phyloP scores from a whole-genome alignment of 2,329 filamentous ascomycete species.

The Scytalidium lignicola region DNA sequence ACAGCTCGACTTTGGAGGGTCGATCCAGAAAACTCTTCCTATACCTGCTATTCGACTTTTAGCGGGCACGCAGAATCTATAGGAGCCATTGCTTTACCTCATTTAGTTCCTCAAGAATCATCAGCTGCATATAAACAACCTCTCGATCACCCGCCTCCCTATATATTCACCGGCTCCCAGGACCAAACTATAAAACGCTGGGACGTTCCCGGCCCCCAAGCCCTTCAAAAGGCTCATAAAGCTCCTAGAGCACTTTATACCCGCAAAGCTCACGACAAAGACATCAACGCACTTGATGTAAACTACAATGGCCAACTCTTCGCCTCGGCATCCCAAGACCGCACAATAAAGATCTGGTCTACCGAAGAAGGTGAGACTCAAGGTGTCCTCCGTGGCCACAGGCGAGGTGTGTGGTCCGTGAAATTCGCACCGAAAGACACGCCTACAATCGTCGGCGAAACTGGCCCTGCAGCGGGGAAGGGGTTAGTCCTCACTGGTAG shows the following conservation, averaged over 20 bases:
- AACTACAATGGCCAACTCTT: constrained; percentile 73
- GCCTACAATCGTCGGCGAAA: constrained; percentile 67
- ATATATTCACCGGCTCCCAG: constrained; percentile 86
- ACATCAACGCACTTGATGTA: constrained; percentile 91
- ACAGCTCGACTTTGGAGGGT: constrained; percentile 86
- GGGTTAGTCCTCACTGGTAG: constrained; percentile 85
- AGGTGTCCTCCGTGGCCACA: constrained; percentile 87
- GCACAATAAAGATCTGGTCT: constrained; percentile 96
- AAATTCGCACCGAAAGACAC: constrained; percentile 79
- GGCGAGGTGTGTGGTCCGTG: constrained; percentile 93
- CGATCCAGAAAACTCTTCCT: constrained; percentile 69
- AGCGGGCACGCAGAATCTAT: constrained; percentile 92
- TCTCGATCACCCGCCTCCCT: constrained; percentile 73
- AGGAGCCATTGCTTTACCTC: constrained; percentile 81
- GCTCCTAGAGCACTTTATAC: constrained; percentile 71
- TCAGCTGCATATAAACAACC: constrained; percentile 70
- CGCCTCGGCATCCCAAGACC: constrained; percentile 93
- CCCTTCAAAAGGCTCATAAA: constrained; percentile 41
- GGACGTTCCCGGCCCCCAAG: constrained; percentile 63
- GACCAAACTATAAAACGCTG: constrained; percentile 94
- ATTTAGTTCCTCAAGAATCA: constrained; percentile 58
- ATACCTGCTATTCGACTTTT: constrained; percentile 74
- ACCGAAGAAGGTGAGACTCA: constrained; percentile 83
- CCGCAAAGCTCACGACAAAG: constrained; percentile 94
- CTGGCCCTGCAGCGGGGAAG: constrained; percentile 67